A percentile compares a stretch with the other conserved stretches of the same genome.
Conservation (phyloP, 2,329 filamentous ascomycete genomes). For the Aaosphaeria pasadenensis region DNA sequence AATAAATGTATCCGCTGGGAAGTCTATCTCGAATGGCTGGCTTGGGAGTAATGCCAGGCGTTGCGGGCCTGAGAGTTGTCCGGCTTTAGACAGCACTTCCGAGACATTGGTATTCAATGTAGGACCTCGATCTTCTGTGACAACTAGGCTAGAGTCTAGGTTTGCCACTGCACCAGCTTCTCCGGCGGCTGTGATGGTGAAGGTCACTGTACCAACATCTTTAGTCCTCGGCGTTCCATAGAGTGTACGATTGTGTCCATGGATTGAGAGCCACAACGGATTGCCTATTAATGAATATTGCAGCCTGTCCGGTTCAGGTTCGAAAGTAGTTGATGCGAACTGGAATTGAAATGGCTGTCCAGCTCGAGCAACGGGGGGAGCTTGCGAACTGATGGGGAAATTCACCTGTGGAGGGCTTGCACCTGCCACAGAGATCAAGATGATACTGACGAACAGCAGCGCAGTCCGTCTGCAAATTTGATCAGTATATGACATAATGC, state of each 20-base stretch:
- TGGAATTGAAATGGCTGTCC: constrained; percentile 66
- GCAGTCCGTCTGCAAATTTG: too few species aligned
- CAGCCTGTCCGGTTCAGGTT: constrained; percentile 53
- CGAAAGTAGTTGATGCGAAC: constrained; percentile 73
- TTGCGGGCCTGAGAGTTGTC: constrained; percentile 57
- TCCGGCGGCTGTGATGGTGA: constrained; percentile 70
- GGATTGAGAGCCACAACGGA: constrained; percentile 73
- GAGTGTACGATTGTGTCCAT: constrained; percentile 62
- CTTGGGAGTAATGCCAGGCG: constrained; percentile 47
- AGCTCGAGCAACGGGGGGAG: constrained; percentile 74
- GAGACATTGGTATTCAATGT: constrained; percentile 55
- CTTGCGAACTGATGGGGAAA: constrained; percentile 81
- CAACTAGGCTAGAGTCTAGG: constrained; percentile 67
- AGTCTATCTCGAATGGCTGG: constrained; percentile 41
- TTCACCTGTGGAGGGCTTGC: constrained; percentile 39
- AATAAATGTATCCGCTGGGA: constrained; percentile 58
- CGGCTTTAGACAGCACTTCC: constrained; percentile 57
- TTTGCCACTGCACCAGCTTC: constrained; percentile 56
- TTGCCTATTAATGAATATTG: constrained; percentile 64
- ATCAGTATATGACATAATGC: not conserved
- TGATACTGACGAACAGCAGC: too few species aligned
- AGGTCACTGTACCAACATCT: constrained; percentile 57
- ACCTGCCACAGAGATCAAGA: constrained; percentile 9
- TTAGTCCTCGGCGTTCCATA: constrained; percentile 64
- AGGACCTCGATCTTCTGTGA: constrained; percentile 59